These are phyloP conservation scores for Monilinia fructigena DNA, from an alignment of 2,329 filamentous ascomycete species.

Conservation along the genomic window DNA sequence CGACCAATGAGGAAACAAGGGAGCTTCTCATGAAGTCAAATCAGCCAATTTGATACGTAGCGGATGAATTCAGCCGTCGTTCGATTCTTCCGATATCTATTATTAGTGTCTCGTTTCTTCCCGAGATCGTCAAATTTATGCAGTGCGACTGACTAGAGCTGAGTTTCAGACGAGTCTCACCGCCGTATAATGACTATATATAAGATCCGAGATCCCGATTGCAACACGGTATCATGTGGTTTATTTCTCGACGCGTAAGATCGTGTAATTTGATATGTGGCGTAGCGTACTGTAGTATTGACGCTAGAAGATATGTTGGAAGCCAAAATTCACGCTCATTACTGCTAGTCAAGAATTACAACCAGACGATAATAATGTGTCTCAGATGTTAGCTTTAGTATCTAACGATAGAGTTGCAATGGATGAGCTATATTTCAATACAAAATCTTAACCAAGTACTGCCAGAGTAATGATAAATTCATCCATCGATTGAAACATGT, in stretches of 20 bases:
- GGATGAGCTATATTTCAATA: not conserved
- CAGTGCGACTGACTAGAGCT: constrained; percentile 9
- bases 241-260: not conserved
- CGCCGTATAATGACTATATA: not conserved
- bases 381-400: not conserved
- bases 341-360: not conserved
- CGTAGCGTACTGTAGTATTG: not conserved
- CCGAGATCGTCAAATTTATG: constrained; percentile 9
- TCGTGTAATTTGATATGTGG: not conserved
- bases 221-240: not conserved
- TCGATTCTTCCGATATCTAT: constrained; percentile 11
- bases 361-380: not conserved
- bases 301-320: not conserved
- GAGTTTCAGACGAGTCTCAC: constrained; percentile 13
- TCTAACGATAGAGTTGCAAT: not conserved
- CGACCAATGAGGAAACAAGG: not conserved
- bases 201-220: constrained; percentile 7
- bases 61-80: constrained; percentile 8
- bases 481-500: not conserved
- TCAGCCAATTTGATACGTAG: not conserved
- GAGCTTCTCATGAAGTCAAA: not conserved
- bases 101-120: constrained; percentile 10
- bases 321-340: not conserved
- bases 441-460: not conserved
- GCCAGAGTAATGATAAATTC: not conserved